Evolutionary conservation across 768 basidiomycete genomes (phyloP).

Genomic region (Suillus placidus): DNA sequence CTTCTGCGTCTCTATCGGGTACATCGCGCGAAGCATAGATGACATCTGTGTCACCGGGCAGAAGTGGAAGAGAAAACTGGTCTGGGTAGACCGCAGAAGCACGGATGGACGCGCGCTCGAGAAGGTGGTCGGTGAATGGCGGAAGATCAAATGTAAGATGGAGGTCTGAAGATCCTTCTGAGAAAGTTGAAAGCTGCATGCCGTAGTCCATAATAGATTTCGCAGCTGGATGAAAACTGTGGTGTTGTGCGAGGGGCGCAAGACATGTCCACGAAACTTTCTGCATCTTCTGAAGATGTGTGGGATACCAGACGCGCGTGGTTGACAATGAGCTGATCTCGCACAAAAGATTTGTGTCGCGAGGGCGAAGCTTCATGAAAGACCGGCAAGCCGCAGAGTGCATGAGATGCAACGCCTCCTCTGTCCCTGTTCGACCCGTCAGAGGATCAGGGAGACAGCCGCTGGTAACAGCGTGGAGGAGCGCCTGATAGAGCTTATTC

Average conservation of each 20-base stretch:
- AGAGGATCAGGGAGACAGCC: constrained; percentile 45
- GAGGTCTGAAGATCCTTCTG: background rate
- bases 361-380: constrained; percentile 37
- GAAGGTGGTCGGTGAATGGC: background rate
- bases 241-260: background rate
- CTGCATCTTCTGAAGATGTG: constrained; percentile 42
- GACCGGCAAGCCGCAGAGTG: constrained; percentile 41
- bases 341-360: constrained; percentile 36
- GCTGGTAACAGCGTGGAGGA: constrained; percentile 50
- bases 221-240: background rate
- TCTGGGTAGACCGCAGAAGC: constrained; percentile 6
- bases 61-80: background rate
- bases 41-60: background rate
- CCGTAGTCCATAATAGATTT: background rate
- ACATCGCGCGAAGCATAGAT: background rate
- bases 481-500: constrained; percentile 39
- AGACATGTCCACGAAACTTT: constrained; percentile 21
- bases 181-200: background rate
- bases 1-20: background rate
- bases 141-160: background rate
- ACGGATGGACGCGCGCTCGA: constrained; percentile 4
- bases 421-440: constrained; percentile 45
- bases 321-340: constrained; percentile 40
- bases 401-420: constrained; percentile 45
- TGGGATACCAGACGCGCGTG: constrained; percentile 40